Evolutionary conservation across 129 eudicot species (phyloP).

Genomic region (Logfia minima): DNA sequence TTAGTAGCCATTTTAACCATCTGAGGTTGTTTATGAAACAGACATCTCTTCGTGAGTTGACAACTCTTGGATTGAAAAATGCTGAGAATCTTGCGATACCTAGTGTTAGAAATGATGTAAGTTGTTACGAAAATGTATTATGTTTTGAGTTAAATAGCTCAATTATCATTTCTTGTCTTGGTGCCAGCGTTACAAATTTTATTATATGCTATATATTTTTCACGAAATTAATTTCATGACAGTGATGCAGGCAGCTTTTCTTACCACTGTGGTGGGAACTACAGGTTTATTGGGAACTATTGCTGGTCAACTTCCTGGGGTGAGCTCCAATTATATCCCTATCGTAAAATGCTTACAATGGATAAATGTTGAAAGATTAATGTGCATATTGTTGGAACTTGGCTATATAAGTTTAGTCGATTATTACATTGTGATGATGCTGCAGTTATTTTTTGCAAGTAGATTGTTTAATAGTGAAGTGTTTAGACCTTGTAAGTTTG

Average conservation of each 20-base stretch:
- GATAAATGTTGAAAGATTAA: not conserved
- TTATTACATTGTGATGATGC: not conserved
- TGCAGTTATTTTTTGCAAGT: slow-evolving; percentile 9
- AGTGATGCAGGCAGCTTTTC: slow-evolving; percentile 99
- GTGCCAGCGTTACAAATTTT: not conserved
- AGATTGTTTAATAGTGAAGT: not conserved
- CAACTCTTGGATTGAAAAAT: slow-evolving; percentile 87
- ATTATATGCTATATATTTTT: not conserved
- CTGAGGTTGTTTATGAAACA: slow-evolving; percentile 36
- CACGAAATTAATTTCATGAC: slow-evolving; percentile 54
- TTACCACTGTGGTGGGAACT: slow-evolving; percentile 90
- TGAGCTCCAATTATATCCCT: slow-evolving; percentile 34
- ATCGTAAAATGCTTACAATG: not conserved
- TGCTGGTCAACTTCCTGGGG: slow-evolving; percentile 99
- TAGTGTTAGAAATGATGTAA: slow-evolving; percentile 95
- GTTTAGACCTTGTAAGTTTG: slow-evolving; percentile 6
- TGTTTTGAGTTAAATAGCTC: slow-evolving; percentile 2
- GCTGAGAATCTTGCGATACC: slow-evolving; percentile 97
- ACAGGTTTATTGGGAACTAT: slow-evolving; percentile 81
- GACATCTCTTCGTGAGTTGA: slow-evolving; percentile 91
- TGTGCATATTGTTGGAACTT: not conserved
- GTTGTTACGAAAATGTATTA: slow-evolving; percentile 27
- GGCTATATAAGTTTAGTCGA: not conserved
- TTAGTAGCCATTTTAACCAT: slow-evolving; percentile 8
- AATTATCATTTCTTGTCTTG: slow-evolving; percentile 1